phyloP scores from a whole-genome alignment of 306 rosid species.

The Dicorynia guianensis region DNA sequence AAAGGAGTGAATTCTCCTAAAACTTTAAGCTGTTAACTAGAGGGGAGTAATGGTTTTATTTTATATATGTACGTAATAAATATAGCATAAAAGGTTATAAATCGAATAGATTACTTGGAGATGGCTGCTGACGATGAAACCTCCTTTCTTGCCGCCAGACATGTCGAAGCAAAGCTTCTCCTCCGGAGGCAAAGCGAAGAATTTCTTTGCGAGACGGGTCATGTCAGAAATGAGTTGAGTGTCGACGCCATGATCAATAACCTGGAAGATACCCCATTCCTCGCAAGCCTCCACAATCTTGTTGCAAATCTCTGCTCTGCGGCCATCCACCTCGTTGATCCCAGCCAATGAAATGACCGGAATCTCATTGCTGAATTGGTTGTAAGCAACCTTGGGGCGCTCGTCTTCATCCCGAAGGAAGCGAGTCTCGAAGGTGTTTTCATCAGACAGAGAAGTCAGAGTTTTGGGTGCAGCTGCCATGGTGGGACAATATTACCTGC shows the following conservation, averaged over 20 bases:
- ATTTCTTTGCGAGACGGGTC: conserved; percentile 62
- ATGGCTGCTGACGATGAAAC: conserved; percentile 84
- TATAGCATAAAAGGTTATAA: no score
- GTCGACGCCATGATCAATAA: conserved; percentile 75
- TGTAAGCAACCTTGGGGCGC: conserved; percentile 78
- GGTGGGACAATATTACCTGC: no score
- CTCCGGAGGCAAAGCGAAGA: conserved; percentile 66
- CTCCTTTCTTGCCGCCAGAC: conserved; percentile 87
- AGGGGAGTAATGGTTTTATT: no score
- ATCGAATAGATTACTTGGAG: conserved; percentile 53
- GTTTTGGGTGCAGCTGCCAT: conserved; percentile 50
- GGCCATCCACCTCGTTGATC: conserved; percentile 54
- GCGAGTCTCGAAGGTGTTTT: conserved; percentile 51
- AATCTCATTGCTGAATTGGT: conserved; percentile 67
- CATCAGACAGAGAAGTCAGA: conserved; percentile 62
- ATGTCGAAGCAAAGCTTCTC: conserved; percentile 83
- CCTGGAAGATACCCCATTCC: conserved; percentile 84
- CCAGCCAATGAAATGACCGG: conserved; percentile 75
- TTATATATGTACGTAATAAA: no score
- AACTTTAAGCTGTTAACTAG: no score
- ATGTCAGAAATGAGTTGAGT: conserved; percentile 56
- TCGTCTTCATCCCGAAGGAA: conserved; percentile 82
- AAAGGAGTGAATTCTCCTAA: no score
- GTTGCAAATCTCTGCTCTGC: conserved; percentile 55
- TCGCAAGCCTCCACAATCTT: conserved; percentile 77